Conservation (phyloP, 768 basidiomycete genomes). For the Calvatia gigantea region DNA sequence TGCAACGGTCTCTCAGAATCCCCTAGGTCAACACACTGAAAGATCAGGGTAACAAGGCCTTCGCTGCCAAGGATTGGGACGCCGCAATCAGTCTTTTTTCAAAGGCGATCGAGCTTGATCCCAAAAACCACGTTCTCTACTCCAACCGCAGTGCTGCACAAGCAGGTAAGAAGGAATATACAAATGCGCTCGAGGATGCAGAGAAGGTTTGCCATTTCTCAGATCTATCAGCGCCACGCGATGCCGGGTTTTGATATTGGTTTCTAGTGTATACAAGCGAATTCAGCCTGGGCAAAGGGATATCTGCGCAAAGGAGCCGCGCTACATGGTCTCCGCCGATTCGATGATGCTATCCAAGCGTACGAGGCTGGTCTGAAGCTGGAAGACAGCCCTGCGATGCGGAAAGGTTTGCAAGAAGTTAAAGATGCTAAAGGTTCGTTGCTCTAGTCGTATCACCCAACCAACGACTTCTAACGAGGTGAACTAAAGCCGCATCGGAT, state of each 20-base stretch:
- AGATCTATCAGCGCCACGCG: neutral
- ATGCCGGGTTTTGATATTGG: conserved; percentile 3
- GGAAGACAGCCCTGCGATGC: conserved; percentile 78
- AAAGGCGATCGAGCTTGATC: conserved; percentile 80
- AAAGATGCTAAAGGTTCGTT: conserved; percentile 73
- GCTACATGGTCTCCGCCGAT: conserved; percentile 76
- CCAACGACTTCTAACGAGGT: conserved; percentile 6
- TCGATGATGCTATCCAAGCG: conserved; percentile 78
- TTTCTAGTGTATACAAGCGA: conserved; percentile 70
- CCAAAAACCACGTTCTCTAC: conserved; percentile 83
- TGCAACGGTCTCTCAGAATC: neutral
- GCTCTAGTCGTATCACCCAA: neutral
- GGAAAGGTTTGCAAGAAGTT: conserved; percentile 89
- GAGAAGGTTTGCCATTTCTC: conserved; percentile 61
- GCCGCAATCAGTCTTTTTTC: conserved; percentile 81
- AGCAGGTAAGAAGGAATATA: conserved; percentile 79
- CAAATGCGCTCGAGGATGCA: conserved; percentile 78
- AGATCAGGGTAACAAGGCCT: conserved; percentile 94
- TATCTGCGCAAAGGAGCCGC: conserved; percentile 92
- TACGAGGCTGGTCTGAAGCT: conserved; percentile 80
- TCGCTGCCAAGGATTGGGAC: conserved; percentile 89
- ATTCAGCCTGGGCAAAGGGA: conserved; percentile 85
- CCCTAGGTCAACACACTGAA: conserved; percentile 61
- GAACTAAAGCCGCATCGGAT: conserved; percentile 39
- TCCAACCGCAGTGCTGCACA: conserved; percentile 92